Conservation (phyloP, 2,329 filamentous ascomycete genomes). For the Colletotrichum chrysophilum region DNA sequence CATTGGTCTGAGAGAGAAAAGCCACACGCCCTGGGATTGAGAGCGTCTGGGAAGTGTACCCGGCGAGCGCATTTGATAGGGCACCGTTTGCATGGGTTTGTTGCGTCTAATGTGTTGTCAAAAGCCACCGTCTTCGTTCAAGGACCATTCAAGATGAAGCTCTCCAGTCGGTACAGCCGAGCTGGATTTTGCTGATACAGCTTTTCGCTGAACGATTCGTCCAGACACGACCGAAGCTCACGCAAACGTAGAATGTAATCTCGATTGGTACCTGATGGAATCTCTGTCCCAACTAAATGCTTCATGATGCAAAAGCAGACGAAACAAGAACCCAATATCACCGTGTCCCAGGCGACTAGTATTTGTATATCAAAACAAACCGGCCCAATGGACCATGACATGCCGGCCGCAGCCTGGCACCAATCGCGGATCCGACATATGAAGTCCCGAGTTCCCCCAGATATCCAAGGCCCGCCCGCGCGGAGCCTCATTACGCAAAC, state of each 20-base stretch:
- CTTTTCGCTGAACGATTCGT: not conserved
- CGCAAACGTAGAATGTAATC: not conserved
- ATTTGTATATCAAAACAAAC: not conserved
- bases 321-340: not conserved
- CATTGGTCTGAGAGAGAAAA: not conserved
- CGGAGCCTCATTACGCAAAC: not conserved
- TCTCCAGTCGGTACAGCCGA: not conserved
- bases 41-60: not conserved
- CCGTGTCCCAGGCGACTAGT: not conserved
- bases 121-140: not conserved
- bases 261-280: not conserved
- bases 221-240: not conserved
- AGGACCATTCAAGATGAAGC: not conserved
- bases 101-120: not conserved
- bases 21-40: not conserved
- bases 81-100: not conserved
- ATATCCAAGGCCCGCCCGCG: conserved; percentile 1
- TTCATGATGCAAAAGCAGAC: not conserved
- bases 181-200: not conserved
- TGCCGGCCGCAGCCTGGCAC: not conserved
- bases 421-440: not conserved
- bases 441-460: not conserved
- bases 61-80: not conserved
- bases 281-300: not conserved
- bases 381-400: not conserved